Conservation (phyloP, 495 filamentous ascomycete genomes). For the Hypoxylon cercidicola region DNA sequence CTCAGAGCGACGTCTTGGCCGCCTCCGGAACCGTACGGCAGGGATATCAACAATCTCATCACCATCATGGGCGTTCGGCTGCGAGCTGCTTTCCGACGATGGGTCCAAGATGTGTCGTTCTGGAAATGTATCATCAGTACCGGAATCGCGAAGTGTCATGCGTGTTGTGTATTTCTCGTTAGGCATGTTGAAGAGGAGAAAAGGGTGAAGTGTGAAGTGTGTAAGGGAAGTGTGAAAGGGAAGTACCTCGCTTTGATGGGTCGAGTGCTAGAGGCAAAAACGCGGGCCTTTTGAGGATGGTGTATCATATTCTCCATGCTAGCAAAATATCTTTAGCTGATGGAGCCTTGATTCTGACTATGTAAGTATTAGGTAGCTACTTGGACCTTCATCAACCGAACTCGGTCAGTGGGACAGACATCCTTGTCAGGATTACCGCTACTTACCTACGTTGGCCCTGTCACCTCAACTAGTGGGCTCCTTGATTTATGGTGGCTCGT, state of each 20-base stretch:
- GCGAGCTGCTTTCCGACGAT: constrained; percentile 1
- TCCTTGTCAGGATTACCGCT: constrained; percentile 24
- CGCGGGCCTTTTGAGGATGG: constrained; percentile 8
- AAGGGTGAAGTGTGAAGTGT: not conserved
- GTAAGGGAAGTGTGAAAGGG: not conserved
- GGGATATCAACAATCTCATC: not conserved
- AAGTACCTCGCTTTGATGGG: not conserved
- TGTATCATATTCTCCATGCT: constrained; percentile 23
- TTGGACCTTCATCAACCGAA: constrained; percentile 25
- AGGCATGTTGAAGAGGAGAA: constrained; percentile 14
- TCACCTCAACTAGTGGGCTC: no score
- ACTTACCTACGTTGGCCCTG: not conserved
- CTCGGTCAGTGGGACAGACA: constrained; percentile 23
- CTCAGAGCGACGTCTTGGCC: constrained; percentile 31
- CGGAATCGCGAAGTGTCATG: constrained; percentile 22
- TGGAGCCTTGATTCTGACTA: constrained; percentile 34
- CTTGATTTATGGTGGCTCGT: no score
- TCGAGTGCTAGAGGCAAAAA: constrained; percentile 16
- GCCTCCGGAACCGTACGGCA: not conserved
- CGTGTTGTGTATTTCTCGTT: constrained; percentile 26
- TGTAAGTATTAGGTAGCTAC: constrained; percentile 36
- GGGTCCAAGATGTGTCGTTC: constrained; percentile 26
- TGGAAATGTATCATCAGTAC: constrained; percentile 30
- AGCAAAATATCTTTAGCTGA: constrained; percentile 27
- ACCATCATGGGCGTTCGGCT: constrained; percentile 5